Conservation (phyloP, 179 eudicot genomes). For the Sideroxylon spinosum region DNA sequence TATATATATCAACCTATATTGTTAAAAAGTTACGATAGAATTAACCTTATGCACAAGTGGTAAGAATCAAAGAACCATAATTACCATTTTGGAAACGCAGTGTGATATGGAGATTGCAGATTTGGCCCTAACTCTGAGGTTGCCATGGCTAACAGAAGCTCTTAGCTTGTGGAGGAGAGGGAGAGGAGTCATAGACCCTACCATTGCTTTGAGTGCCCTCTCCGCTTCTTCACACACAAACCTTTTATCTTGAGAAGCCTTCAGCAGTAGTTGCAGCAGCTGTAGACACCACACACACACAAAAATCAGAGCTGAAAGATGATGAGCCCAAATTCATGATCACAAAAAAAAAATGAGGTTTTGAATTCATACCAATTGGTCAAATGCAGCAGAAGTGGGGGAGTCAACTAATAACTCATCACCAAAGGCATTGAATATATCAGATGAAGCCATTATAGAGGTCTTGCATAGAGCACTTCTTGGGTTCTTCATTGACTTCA, state of each 20-base stretch:
- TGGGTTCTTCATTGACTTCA: conserved; percentile 92
- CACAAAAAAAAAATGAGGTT: background rate
- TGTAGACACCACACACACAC: conserved; percentile 21
- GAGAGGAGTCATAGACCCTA: conserved; percentile 61
- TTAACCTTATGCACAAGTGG: background rate
- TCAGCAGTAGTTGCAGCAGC: conserved; percentile 82
- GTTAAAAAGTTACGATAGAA: too few relatives aligned
- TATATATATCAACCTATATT: too few relatives aligned
- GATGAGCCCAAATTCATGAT: background rate
- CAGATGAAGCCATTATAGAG: conserved; percentile 86
- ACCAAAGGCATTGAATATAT: conserved; percentile 60
- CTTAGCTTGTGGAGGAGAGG: conserved; percentile 68
- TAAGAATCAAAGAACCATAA: background rate
- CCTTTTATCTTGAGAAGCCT: conserved; percentile 90
- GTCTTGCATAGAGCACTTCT: conserved; percentile 96
- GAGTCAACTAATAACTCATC: conserved; percentile 54
- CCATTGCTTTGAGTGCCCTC: conserved; percentile 63
- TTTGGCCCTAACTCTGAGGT: conserved; percentile 79
- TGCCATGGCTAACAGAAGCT: conserved; percentile 56
- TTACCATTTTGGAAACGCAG: conserved; percentile 77
- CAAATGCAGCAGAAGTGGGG: conserved; percentile 50
- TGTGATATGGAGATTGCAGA: conserved; percentile 74
- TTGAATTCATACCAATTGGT: conserved; percentile 48
- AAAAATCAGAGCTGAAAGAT: too few relatives aligned
- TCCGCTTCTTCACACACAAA: conserved; percentile 98